Base-by-base conservation (phyloP, 116 monocot genomes). In the Posidonia oceanica region DNA sequence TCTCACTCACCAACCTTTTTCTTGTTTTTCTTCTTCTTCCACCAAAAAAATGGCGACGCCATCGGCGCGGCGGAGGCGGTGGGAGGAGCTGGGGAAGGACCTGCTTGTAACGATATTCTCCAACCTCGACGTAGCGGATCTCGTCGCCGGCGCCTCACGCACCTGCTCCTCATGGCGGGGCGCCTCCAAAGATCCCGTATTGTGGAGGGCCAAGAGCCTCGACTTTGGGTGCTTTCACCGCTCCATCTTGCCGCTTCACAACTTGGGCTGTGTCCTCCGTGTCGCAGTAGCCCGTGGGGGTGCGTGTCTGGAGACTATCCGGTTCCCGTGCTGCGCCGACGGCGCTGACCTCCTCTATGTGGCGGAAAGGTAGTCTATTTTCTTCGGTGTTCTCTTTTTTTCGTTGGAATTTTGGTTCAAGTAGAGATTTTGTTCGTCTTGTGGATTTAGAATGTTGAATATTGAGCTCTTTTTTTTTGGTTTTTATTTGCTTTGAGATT, bases 111-210 rank as follows among this genome's bases (percentile, higher is more conserved):
- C 15, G 14, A 72, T 80, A 15, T 80, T 80, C 54, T 21, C 39
- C 14, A 71, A 67, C 23, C 42, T 80, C 2, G 29, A 23, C 21
- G 20, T 59, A 21, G 40, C 36, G 38, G 86, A 84, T 23, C 85
- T 80, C 61, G 61, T 86, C 71, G 75, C 66, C 36, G 77, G 83
- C 54, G 80, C 70, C 61, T 69, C 84, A 54, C 67, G 64, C 68
- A 75, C 66, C 29, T 91, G 88, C 83, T 69, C 79, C 51, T 69
- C 85, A 41, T 87, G 87, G 91, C 78, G 81, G 39, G 48, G 29
- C 63, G 85, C 85, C 3, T 71, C 80, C 12, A 57, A 63, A 10
- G 80, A 84, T 42, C 74, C 77, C 12, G 14, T 53, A 36, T 79
- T 77, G 61, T 91, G 91, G 91, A 48, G 48, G 48, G 48, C 12